Base-by-base conservation (phyloP, 2,329 filamentous ascomycete genomes). In the Fusarium avenaceum region DNA sequence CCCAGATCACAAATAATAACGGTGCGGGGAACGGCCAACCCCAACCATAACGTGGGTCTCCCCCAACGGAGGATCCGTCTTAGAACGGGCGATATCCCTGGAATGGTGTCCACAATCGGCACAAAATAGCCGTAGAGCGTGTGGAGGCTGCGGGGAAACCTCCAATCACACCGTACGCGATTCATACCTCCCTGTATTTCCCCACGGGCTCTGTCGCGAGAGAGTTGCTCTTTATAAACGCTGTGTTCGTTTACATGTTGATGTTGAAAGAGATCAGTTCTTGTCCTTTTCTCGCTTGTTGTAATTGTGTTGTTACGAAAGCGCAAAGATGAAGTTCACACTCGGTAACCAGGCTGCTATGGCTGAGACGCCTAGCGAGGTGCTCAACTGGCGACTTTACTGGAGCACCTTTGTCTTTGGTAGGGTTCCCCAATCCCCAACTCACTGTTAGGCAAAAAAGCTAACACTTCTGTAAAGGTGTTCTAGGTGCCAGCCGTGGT, bases 401-500 rank as follows among this genome's bases (percentile, higher is more conserved):
- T 63, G 60, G 60, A 63, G 60, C 30, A 63, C 60, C 3, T 63
- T 63, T 49, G 60, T 63, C 2, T 63, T 63, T 4, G 61, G 61
- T 64, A 19, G 13, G 57, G n/a, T n/a, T n/a, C n/a, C n/a, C n/a
- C n/a, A n/a, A n/a, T n/a, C 1, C 5, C 0, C 4, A 3, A 9
- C 7, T 20, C 4, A 15, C 14, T n/a, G n/a, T n/a, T n/a, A n/a
- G n/a, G n/a, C n/a, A n/a, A 3, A 15, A n/a, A 3, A 10, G 2
- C 58, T 63, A 10, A 63, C 15, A 6, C 1, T 7, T 22, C 7
- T 2, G 9, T 4, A 8, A 20, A 63, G 60, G 60, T 11, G 20
- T 63, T 11, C n/a, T 63, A 17, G 60, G 60, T 40, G 60, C 60
- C 3, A 63, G 60, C 20, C 58, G 60, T 49, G 60, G 60, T 2